These are phyloP conservation scores for Gonapodya prolifera DNA, from an alignment of 192 early-diverging fungal species.

Conservation along the genomic window DNA sequence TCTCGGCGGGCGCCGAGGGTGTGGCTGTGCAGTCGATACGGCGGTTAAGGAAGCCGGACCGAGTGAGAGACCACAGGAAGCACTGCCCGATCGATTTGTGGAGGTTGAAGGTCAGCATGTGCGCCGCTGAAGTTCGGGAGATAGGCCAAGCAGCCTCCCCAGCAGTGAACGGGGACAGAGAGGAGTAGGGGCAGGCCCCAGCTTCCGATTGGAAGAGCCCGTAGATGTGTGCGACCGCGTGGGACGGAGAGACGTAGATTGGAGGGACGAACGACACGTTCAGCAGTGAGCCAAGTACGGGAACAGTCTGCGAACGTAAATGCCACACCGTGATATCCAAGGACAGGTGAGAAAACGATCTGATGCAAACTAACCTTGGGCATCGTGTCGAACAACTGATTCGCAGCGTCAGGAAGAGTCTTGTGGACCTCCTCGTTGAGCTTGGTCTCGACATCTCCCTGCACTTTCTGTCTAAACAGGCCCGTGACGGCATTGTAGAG, in stretches of 20 bases:
- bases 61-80: not conserved
- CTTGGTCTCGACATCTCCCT: not conserved
- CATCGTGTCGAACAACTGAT: not conserved
- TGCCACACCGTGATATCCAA: not conserved
- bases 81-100: not conserved
- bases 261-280: not conserved
- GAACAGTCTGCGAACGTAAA: not conserved
- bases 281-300: not conserved
- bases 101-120: not conserved
- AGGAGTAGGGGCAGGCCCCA: not conserved
- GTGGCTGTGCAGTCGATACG: not conserved
- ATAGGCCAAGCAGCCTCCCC: not conserved
- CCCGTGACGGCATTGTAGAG: not conserved
- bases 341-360: not conserved
- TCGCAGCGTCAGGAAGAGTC: not conserved
- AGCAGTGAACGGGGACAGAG: not conserved
- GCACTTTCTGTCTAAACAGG: not conserved
- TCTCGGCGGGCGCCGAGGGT: not conserved
- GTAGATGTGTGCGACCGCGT: not conserved
- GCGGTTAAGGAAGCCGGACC: not conserved
- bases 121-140: not conserved
- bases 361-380: not conserved
- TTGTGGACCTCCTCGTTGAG: not conserved
- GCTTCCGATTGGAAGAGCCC: not conserved
- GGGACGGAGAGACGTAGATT: not conserved